phyloP scores from a whole-genome alignment of 106 monocot species.

The Posidonia australis region DNA sequence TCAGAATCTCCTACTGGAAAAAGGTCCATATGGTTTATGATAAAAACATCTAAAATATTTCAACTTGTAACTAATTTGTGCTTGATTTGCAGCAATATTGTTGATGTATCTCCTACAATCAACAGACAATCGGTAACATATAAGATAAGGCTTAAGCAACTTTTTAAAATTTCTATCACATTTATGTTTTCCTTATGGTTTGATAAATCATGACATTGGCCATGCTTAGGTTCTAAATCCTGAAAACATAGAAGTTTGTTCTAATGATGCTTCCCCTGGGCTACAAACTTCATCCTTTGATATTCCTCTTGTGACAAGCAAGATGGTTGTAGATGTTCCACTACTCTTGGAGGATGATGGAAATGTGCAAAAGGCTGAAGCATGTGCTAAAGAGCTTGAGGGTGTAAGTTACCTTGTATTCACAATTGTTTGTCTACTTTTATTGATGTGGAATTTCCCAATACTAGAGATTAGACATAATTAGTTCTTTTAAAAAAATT shows the following conservation, averaged over 20 bases:
- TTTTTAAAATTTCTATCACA: background rate
- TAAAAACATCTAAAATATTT: background rate
- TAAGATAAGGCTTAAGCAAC: background rate
- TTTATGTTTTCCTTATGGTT: background rate
- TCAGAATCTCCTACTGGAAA: constrained; percentile 18
- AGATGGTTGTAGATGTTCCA: constrained; percentile 31
- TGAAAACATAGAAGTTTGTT: constrained; percentile 18
- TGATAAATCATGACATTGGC: background rate
- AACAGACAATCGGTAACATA: constrained; percentile 24
- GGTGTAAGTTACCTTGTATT: constrained; percentile 35
- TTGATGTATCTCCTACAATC: constrained; percentile 17
- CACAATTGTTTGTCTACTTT: too few relatives aligned
- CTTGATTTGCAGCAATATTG: constrained; percentile 40
- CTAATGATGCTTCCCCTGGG: constrained; percentile 4
- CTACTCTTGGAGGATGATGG: constrained; percentile 36
- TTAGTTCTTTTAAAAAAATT: background rate
- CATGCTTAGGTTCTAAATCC: constrained; percentile 21
- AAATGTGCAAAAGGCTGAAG: constrained; percentile 61
- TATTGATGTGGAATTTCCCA: background rate
- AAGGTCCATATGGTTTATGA: constrained; percentile 21
- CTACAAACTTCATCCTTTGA: constrained; percentile 13
- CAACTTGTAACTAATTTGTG: background rate
- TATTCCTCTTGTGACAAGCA: constrained; percentile 8
- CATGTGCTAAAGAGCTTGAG: constrained; percentile 69
- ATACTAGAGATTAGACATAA: too few relatives aligned